phyloP scores from a whole-genome alignment of 1,139 yeast genomes.

The Blastobotrys persicus region DNA sequence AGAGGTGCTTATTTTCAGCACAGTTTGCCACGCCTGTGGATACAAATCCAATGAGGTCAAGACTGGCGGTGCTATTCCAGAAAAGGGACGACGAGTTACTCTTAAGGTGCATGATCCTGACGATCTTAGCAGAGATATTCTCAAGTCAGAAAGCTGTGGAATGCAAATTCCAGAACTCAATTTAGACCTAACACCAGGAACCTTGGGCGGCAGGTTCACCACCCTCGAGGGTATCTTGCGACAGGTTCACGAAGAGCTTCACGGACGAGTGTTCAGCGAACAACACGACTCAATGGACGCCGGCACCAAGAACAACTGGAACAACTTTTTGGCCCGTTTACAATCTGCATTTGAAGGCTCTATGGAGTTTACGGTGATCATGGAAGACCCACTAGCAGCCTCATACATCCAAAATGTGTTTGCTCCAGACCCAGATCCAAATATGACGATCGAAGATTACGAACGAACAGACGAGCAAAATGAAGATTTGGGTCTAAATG shows the following conservation, averaged over 20 bases:
- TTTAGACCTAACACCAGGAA: conserved; percentile 92
- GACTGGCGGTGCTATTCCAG: conserved; percentile 97
- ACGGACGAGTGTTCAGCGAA: conserved; percentile 77
- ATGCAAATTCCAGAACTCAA: conserved; percentile 80
- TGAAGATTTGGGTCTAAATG: conserved; percentile 87
- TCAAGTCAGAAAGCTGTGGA: conserved; percentile 93
- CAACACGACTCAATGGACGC: conserved; percentile 91
- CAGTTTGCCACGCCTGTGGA: conserved; percentile 90
- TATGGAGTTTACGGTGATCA: conserved; percentile 73
- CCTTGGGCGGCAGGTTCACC: conserved; percentile 96
- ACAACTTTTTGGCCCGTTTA: conserved; percentile 66
- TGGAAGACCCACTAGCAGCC: conserved; percentile 95
- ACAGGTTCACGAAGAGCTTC: conserved; percentile 88
- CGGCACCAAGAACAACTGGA: conserved; percentile 77
- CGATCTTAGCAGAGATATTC: conserved; percentile 89
- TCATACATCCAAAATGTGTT: conserved; percentile 95
- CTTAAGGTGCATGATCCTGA: conserved; percentile 84
- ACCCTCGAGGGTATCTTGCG: conserved; percentile 89
- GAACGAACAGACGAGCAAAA: conserved; percentile 84
- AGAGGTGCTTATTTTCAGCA: conserved; percentile 95
- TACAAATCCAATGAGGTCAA: conserved; percentile 96
- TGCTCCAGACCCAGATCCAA: conserved; percentile 97
- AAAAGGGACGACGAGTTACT: conserved; percentile 70
- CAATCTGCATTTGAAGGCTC: conserved; percentile 84
- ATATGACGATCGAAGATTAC: conserved; percentile 85